Evolutionary conservation across 768 basidiomycete genomes (phyloP), one percentile per base, ranked within the genome.

Genomic region (Russula sp.): DNA sequence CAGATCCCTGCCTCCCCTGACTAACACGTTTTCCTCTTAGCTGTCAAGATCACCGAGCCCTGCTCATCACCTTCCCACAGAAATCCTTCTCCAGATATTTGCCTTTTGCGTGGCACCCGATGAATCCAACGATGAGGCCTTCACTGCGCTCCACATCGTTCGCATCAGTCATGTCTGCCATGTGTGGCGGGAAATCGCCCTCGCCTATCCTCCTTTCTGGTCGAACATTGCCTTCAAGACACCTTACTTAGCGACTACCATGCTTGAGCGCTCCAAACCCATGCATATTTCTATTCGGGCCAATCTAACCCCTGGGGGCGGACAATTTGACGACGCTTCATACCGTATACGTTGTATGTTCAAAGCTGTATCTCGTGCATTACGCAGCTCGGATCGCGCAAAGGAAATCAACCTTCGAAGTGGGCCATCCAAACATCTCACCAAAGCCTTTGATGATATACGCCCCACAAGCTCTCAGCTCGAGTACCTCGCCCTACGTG

Each of bases 41-140:
- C 18, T n/a, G 8, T 35, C 57, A 22, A 13, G 7, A n/a, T 18
- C 20, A 37, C 53, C 13, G 40, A 55, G 39, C 40, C 40, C 53
- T 11, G 54, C 52, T 13, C 18, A 13, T 20, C 47, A 50, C 40
- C 63, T 66, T 53, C 67, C 67, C 6, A 66, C 67, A 34, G 67
- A 68, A 51, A 66, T 68, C 20, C 67, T 68, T 55, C 57, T 68
- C 16, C 58, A 68, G 47, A 66, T 68, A 34, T 68, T 68, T 44
- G 54, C 61, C 14, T 45, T 59, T n/a, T 68, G 67, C 49, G 40
- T 60, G 16, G 53, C 55, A 14, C 57, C 65, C 10, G 61, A 66
- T 14, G 65, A 57, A 14, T 56, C 59, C 5, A 66, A 55, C 55
- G n/a, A 44, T 31, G 64, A 59, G 48, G 51, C 55, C 7, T 66